phyloP scores from a whole-genome alignment of 2,329 filamentous ascomycete genomes.

The Penicillium sp. region DNA sequence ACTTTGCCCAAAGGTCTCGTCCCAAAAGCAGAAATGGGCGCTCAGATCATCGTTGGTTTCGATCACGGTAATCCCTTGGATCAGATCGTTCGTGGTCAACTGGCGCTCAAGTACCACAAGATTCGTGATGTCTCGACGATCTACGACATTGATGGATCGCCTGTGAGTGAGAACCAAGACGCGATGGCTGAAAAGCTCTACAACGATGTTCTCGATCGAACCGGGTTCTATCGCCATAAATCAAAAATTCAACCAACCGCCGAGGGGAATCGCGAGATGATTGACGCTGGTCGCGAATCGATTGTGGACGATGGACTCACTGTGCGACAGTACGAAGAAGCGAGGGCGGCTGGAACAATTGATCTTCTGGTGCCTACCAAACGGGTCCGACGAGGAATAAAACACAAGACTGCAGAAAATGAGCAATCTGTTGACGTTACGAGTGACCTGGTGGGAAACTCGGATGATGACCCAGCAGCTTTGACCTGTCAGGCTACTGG shows the following conservation, averaged over 20 bases:
- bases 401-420: conserved; percentile 54
- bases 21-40: conserved; percentile 92
- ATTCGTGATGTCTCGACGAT: conserved; percentile 80
- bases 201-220: conserved; percentile 90
- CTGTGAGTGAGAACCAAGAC: conserved; percentile 78
- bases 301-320: conserved; percentile 69
- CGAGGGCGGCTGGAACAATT: conserved; percentile 60
- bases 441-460: conserved; percentile 62
- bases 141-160: conserved; percentile 67
- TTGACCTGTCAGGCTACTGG: conserved; percentile 79
- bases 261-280: conserved; percentile 78
- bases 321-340: conserved; percentile 73
- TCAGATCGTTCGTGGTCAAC: conserved; percentile 83
- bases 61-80: conserved; percentile 94
- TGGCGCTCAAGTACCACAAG: conserved; percentile 82
- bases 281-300: conserved; percentile 81
- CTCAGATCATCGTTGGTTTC: conserved; percentile 97
- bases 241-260: conserved; percentile 68
- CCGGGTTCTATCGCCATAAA: conserved; percentile 87
- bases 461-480: conserved; percentile 71
- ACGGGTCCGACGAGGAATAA: conserved; percentile 47
- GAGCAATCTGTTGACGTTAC: conserved; percentile 48
- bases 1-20: conserved; percentile 56
- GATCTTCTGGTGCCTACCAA: conserved; percentile 46
- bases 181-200: conserved; percentile 86